These are phyloP conservation scores for Boletus vinaceobasis DNA, from an alignment of 768 basidiomycete species.

Conservation along the genomic window DNA sequence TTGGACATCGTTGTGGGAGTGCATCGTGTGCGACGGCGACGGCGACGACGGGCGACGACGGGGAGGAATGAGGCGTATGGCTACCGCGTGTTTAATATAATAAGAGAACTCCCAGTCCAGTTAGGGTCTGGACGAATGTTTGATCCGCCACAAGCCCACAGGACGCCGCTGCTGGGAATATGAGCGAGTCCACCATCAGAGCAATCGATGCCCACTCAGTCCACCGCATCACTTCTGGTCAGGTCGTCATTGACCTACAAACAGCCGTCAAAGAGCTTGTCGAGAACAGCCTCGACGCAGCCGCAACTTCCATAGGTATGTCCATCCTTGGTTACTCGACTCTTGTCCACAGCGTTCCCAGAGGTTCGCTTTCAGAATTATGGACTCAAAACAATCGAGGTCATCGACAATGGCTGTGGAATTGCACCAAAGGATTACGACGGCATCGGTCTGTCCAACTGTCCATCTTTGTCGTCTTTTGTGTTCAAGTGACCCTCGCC, in stretches of 20 bases:
- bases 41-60: neutral
- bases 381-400: slow-evolving; percentile 79
- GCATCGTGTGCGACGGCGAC: slow-evolving; percentile 14
- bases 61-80: neutral
- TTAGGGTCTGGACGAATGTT: neutral
- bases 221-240: slow-evolving; percentile 90
- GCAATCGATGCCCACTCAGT: slow-evolving; percentile 76
- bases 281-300: slow-evolving; percentile 94
- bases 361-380: slow-evolving; percentile 90
- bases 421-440: slow-evolving; percentile 76
- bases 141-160: slow-evolving; percentile 1
- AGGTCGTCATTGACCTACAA: slow-evolving; percentile 91
- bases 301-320: slow-evolving; percentile 81
- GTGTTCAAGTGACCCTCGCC: neutral
- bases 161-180: neutral
- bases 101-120: neutral
- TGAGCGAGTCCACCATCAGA: slow-evolving; percentile 30
- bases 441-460: slow-evolving; percentile 58
- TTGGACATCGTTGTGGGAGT: slow-evolving; percentile 34
- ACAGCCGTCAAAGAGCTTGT: slow-evolving; percentile 94
- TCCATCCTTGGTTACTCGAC: neutral
- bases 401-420: slow-evolving; percentile 90
- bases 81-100: neutral
- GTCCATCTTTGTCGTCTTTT: neutral
- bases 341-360: slow-evolving; percentile 28